These are phyloP conservation scores for Pythium insidiosum DNA, from an alignment of 352 stramenopile species.

Conservation along the genomic window DNA sequence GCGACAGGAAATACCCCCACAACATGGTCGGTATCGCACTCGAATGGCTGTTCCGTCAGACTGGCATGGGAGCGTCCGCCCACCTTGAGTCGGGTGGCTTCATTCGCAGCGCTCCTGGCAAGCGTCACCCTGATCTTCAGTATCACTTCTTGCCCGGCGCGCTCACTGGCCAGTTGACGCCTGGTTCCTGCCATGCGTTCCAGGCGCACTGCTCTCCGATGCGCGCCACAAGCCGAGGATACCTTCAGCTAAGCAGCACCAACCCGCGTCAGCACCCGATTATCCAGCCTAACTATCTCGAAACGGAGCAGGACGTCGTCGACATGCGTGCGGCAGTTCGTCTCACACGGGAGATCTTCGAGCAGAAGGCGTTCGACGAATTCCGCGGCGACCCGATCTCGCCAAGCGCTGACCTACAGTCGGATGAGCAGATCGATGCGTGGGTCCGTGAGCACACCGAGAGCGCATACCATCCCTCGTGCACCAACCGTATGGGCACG, in stretches of 20 bases:
- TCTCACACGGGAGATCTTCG: conserved; percentile 82
- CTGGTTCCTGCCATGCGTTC: conserved; percentile 64
- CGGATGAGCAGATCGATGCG: conserved; percentile 70
- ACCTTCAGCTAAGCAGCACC: conserved; percentile 65
- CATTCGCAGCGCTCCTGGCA: conserved; percentile 69
- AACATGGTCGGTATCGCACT: conserved; percentile 81
- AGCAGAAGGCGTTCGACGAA: conserved; percentile 80
- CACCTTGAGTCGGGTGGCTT: conserved; percentile 85
- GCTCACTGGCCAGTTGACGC: conserved; percentile 60
- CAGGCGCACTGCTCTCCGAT: conserved; percentile 86
- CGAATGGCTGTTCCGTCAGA: conserved; percentile 73
- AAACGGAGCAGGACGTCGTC: conserved; percentile 61
- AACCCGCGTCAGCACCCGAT: conserved; percentile 72
- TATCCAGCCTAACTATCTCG: conserved; percentile 88
- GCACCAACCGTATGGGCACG: conserved; percentile 85
- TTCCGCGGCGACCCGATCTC: conserved; percentile 78
- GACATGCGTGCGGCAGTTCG: conserved; percentile 75
- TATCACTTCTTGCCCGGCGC: conserved; percentile 88
- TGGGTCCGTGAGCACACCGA: conserved; percentile 81
- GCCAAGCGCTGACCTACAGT: conserved; percentile 47
- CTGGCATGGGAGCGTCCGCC: conserved; percentile 64
- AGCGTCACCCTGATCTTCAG: conserved; percentile 83
- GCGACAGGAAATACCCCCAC: conserved; percentile 66
- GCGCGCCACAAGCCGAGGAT: conserved; percentile 79
- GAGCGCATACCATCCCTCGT: conserved; percentile 86